These are phyloP conservation scores for Cudoniella acicularis DNA, from an alignment of 495 filamentous ascomycete genomes.

Conservation along the genomic window DNA sequence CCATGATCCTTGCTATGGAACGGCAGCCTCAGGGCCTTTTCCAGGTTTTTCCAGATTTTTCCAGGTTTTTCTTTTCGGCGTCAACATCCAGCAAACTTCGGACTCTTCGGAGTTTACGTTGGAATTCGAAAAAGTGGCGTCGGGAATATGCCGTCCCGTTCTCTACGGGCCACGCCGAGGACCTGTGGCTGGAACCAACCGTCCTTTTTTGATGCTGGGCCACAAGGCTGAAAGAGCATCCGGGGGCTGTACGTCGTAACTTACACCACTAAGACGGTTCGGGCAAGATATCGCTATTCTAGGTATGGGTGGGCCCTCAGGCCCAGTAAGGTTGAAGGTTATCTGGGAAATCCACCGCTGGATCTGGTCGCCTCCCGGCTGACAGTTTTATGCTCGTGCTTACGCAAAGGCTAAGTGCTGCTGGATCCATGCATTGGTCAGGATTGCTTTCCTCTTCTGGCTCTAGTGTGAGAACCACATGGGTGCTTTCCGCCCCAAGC, in stretches of 20 bases:
- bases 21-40: too few relatives aligned
- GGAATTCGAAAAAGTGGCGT: too few relatives aligned
- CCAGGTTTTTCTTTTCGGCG: too few relatives aligned
- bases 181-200: not conserved
- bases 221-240: not conserved
- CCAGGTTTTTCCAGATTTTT: too few relatives aligned
- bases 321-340: not conserved
- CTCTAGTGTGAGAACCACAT: not conserved
- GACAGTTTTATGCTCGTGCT: not conserved
- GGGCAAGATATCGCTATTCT: not conserved
- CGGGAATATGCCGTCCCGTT: too few relatives aligned
- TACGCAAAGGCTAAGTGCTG: not conserved
- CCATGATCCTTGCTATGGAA: not conserved
- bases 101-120: too few relatives aligned
- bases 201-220: not conserved
- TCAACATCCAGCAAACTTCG: too few relatives aligned
- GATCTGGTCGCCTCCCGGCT: not conserved
- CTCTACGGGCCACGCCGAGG: not conserved
- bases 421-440: not conserved
- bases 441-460: not conserved
- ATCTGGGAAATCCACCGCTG: not conserved
- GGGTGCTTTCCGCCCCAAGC: not conserved
- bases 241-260: not conserved
- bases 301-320: not conserved
- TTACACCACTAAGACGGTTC: not conserved